These are phyloP conservation scores for Blepharisma japonicum DNA, from an alignment of 73 alveolate species.

Conservation along the genomic window DNA sequence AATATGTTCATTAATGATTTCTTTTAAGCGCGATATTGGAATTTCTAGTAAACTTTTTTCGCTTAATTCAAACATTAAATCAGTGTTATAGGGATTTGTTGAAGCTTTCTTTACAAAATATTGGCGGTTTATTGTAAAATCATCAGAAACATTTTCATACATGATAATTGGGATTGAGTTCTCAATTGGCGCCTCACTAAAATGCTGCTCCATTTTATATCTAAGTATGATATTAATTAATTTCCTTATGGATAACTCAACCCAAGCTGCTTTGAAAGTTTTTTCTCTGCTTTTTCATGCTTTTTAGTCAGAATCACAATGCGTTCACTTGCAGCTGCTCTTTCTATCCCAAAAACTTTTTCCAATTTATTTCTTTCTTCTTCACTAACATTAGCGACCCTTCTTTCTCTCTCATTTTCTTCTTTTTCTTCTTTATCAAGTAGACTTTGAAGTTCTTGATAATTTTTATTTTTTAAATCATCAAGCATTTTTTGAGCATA, in stretches of 20 bases:
- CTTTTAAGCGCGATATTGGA: too few relatives aligned
- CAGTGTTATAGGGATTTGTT: too few relatives aligned
- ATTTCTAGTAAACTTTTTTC: too few relatives aligned
- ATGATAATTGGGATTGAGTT: too few relatives aligned
- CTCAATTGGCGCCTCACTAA: too few relatives aligned
- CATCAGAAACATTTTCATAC: too few relatives aligned
- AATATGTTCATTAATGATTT: too few relatives aligned
- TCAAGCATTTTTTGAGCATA: neutral
- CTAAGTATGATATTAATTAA: too few relatives aligned
- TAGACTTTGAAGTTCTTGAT: neutral
- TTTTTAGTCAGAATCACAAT: neutral
- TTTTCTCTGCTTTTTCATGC: neutral
- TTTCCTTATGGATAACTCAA: too few relatives aligned
- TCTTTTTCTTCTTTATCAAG: conserved; percentile 4
- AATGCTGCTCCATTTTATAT: neutral
- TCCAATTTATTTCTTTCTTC: conserved; percentile 10
- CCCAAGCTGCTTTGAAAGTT: neutral
- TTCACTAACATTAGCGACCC: neutral
- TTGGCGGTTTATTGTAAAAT: too few relatives aligned
- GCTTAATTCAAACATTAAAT: too few relatives aligned
- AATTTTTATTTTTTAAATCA: conserved; percentile 16
- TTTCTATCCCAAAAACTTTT: conserved; percentile 13
- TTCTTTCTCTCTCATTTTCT: conserved; percentile 20
- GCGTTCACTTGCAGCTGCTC: conserved; percentile 18
- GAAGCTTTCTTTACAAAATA: too few relatives aligned